phyloP scores from a whole-genome alignment of 164 flowering plant genomes.

The Warburgia ugandensis region DNA sequence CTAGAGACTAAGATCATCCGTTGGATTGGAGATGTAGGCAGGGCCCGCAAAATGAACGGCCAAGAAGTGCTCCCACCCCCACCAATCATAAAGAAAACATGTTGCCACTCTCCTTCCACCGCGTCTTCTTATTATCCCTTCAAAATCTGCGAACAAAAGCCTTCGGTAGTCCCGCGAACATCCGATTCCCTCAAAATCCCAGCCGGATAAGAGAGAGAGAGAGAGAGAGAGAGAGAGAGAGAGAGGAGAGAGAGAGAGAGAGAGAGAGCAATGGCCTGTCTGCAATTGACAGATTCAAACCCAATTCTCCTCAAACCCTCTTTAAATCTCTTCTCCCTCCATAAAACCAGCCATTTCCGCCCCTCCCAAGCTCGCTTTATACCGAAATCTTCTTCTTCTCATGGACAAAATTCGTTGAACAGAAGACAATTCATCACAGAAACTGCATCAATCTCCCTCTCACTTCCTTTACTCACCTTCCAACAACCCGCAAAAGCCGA shows the following conservation, averaged over 20 bases:
- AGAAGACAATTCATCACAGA: constrained; percentile 40
- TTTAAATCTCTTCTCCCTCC: constrained; percentile 12
- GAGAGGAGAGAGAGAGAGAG: not conserved
- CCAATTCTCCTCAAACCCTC: constrained; percentile 23
- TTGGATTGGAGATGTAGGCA: too few relatives aligned
- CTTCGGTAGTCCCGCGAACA: too few relatives aligned
- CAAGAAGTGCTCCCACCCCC: too few relatives aligned
- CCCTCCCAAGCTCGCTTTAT: constrained; percentile 15
- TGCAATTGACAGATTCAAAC: constrained; percentile 24
- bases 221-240: not conserved
- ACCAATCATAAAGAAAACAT: too few relatives aligned
- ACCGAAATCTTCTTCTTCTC: constrained; percentile 9
- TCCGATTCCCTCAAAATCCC: too few relatives aligned
- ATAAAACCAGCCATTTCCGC: constrained; percentile 2
- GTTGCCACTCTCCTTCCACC: too few relatives aligned
- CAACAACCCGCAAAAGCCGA: constrained; percentile 37
- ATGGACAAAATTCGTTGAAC: constrained; percentile 6
- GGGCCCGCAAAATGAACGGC: too few relatives aligned
- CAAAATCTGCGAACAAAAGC: too few relatives aligned
- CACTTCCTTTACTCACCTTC: constrained; percentile 14
- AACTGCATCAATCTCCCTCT: constrained; percentile 29
- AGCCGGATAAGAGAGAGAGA: constrained; percentile 23
- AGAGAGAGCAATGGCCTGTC: constrained; percentile 13
- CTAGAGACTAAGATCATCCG: too few relatives aligned
- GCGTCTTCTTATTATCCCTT: too few relatives aligned